These are phyloP conservation scores for Cladosporium colombiae DNA, from an alignment of 2,329 filamentous ascomycete genomes.

Conservation along the genomic window DNA sequence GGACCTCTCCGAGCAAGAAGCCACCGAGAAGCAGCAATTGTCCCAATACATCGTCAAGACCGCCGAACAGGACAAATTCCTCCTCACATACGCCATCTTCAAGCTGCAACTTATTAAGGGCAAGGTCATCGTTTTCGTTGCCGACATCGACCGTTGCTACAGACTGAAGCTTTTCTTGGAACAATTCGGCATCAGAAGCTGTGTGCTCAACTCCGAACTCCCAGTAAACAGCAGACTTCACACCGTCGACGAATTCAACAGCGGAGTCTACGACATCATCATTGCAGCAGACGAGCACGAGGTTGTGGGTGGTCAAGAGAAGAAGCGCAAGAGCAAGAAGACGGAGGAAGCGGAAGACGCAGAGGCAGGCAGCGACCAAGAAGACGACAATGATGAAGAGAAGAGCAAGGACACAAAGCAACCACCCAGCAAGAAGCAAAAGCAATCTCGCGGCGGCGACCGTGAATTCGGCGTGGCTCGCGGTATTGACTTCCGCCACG, in stretches of 20 bases:
- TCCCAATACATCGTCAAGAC: constrained; percentile 90
- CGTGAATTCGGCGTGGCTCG: constrained; percentile 94
- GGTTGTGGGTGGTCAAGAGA: constrained; percentile 67
- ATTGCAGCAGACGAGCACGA: constrained; percentile 94
- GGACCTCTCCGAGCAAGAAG: constrained; percentile 78
- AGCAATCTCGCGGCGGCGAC: constrained; percentile 66
- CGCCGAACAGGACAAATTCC: constrained; percentile 95
- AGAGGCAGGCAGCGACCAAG: constrained; percentile 30
- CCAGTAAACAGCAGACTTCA: constrained; percentile 92
- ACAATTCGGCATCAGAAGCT: constrained; percentile 93
- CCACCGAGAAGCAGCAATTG: constrained; percentile 58
- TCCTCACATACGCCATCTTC: constrained; percentile 90
- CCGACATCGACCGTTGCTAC: constrained; percentile 86
- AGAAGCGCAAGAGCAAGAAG: constrained; percentile 34
- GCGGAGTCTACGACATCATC: constrained; percentile 94
- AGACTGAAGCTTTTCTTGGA: constrained; percentile 92
- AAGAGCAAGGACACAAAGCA: constrained; percentile 36
- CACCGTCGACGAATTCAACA: constrained; percentile 96
- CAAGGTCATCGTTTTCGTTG: constrained; percentile 83
- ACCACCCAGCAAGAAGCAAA: constrained; percentile 38
- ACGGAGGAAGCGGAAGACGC: constrained; percentile 34
- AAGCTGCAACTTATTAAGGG: constrained; percentile 92
- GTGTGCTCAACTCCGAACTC: constrained; percentile 89
- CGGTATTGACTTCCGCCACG: constrained; percentile 95
- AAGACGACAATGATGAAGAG: constrained; percentile 36